Conservation (phyloP, 345 rosid genomes). For the Turnera subulata region DNA sequence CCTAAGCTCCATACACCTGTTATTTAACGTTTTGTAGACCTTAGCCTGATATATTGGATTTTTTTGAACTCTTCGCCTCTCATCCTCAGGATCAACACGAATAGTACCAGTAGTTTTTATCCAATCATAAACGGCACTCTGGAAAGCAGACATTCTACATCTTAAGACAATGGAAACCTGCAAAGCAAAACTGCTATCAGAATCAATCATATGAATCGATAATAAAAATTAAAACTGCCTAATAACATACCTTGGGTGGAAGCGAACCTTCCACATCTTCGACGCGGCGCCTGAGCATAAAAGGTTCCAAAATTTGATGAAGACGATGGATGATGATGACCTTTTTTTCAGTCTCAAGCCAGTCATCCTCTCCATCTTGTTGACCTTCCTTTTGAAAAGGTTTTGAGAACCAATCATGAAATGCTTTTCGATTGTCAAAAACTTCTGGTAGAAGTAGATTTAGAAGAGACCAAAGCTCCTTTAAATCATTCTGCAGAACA, state of each 20-base stretch:
- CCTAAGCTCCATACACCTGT: conserved; percentile 99
- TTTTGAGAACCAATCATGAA: conserved; percentile 99
- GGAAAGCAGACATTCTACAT: conserved; percentile 97
- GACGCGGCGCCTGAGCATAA: conserved; percentile 99
- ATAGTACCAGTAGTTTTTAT: conserved; percentile 95
- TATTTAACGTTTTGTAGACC: conserved; percentile 68
- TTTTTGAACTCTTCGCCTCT: conserved; percentile 64
- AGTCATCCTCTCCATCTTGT: conserved; percentile 93
- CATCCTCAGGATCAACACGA: conserved; percentile 97
- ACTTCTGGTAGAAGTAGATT: conserved; percentile 99
- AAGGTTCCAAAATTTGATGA: conserved; percentile 99
- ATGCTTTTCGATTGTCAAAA: conserved; percentile 96
- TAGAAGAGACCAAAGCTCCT: conserved; percentile 98
- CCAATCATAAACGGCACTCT: conserved; percentile 99
- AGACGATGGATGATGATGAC: conserved; percentile 97
- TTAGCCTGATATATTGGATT: conserved; percentile 76
- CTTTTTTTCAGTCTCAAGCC: conserved; percentile 99
- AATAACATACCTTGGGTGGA: conserved; percentile 79
- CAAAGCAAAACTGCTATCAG: conserved; percentile 32
- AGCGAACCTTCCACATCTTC: conserved; percentile 99
- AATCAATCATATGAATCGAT: conserved; percentile 12
- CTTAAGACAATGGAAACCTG: conserved; percentile 90
- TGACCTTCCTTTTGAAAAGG: conserved; percentile 88
- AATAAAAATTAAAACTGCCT: conserved; percentile 1
- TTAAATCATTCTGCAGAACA: conserved; percentile 83